Conservation (phyloP, 140 eudicot species). For the Erigeron philadelphicus region DNA sequence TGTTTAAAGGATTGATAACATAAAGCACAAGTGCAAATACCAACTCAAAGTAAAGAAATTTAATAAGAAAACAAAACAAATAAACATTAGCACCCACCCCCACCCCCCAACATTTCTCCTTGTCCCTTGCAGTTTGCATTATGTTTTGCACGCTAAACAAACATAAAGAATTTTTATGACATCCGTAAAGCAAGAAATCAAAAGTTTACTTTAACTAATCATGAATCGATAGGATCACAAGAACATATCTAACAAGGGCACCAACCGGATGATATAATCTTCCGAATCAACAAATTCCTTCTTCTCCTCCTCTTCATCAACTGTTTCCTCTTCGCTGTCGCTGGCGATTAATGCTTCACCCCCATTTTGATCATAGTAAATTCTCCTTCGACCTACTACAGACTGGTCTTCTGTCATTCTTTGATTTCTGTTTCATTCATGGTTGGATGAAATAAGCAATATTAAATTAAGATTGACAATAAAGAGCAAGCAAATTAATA, state of each 20-base stretch:
- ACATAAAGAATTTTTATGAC: not conserved
- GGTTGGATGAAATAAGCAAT: not conserved
- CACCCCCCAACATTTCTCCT: not conserved
- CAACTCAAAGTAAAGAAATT: not conserved
- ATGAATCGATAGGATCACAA: constrained; percentile 12
- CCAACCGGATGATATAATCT: constrained; percentile 85
- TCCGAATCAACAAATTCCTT: constrained; percentile 72
- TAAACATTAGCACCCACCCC: not conserved
- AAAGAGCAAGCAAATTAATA: not conserved
- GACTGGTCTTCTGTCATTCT: constrained; percentile 99
- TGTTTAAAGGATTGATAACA: not conserved
- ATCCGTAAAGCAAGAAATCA: constrained; percentile 1
- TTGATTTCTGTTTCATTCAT: constrained; percentile 58
- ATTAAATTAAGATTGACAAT: constrained; percentile 7
- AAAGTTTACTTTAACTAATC: not conserved
- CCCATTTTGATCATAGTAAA: constrained; percentile 89
- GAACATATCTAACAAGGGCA: constrained; percentile 24
- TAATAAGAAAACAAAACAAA: not conserved
- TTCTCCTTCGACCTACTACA: constrained; percentile 91
- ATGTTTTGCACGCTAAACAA: not conserved
- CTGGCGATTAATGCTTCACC: constrained; percentile 94
- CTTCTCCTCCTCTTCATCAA: constrained; percentile 88
- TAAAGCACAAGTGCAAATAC: constrained; percentile 3
- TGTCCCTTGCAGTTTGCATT: not conserved
- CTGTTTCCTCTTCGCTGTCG: constrained; percentile 94